Evolutionary conservation across 2,329 filamentous ascomycete species (phyloP).

Genomic region (Sarocladium brachiariae): DNA sequence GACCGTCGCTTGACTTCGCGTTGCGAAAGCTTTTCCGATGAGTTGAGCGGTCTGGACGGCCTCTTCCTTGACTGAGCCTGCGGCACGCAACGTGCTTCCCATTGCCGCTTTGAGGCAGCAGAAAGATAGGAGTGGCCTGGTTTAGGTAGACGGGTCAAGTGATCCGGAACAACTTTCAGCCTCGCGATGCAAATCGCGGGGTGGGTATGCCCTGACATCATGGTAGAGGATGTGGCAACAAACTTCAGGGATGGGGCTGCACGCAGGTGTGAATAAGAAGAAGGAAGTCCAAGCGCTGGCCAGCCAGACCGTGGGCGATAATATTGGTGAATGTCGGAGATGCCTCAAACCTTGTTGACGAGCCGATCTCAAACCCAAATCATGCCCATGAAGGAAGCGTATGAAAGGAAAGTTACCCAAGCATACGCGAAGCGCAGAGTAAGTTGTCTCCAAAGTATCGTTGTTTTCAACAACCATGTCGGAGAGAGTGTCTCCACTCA

Average conservation of each 20-base stretch:
- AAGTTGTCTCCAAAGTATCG: too few species aligned
- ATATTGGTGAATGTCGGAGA: background rate
- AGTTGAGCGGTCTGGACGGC: background rate
- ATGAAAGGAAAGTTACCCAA: too few species aligned
- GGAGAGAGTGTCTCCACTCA: too few species aligned
- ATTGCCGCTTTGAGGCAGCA: constrained; percentile 2
- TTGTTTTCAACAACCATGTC: too few species aligned
- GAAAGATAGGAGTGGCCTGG: constrained; percentile 12
- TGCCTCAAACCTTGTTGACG: too few species aligned
- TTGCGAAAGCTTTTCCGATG: background rate
- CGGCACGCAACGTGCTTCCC: background rate
- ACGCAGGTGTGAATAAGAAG: too few species aligned
- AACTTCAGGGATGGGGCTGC: too few species aligned
- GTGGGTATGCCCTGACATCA: background rate
- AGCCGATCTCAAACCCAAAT: too few species aligned
- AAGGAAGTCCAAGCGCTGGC: too few species aligned
- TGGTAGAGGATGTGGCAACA: background rate
- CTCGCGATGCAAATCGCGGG: constrained; percentile 5
- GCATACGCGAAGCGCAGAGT: too few species aligned
- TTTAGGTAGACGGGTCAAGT: constrained; percentile 13
- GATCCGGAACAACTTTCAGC: constrained; percentile 10
- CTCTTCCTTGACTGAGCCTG: background rate
- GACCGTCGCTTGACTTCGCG: background rate
- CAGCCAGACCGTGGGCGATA: too few species aligned
- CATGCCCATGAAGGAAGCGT: too few species aligned